Base-by-base conservation (phyloP, 2,329 filamentous ascomycete species). In the Tolypocladium ophioglossoides region DNA sequence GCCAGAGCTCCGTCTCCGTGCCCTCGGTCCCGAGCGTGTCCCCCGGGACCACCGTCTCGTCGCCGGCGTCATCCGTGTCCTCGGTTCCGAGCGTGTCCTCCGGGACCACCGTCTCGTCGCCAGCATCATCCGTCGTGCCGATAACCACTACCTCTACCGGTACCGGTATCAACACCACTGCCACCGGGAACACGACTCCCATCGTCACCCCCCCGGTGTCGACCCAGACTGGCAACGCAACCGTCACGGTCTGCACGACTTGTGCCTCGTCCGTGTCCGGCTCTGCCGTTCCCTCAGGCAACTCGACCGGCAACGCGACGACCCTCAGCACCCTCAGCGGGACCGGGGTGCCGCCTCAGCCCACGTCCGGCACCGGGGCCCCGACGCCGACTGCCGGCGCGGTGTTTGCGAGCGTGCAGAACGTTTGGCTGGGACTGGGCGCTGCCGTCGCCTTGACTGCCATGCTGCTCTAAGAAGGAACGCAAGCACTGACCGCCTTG, bases 401-500 rank as follows among this genome's bases (percentile, higher is more conserved):
- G 3, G 20, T 44, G 14, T 41, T 49, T 20, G 34, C 39, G 3
- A 41, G 37, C 39, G 24, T 50, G 24, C 54, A 59, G n/a, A 57
- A 53, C 52, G 48, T 53, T 18, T 54, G 52, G 50, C 22, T 59
- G 27, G 58, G 53, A 9, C 41, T 58, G 52, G 55, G 53, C 4
- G 22, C 55, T 32, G 56, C 52, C 7, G 46, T 57, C n/a, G 46
- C 37, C 22, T n/a, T 59, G 44, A 50, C 54, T n/a, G 52, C 51
- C 11, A 12, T 56, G 51, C 51, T 50, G 46, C 44, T 58, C 27
- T 58, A 52, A 51, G 1, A 4, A 8, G 10, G 20, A 20, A 12
- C 6, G 10, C 27, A 47, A n/a, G 18, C 27, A 32, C 22, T 8
- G 27, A 11, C 16, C 27, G 11, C 24, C 16, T 5, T 32, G 27